A percentile compares a stretch with the other conserved stretches of the same genome.
phyloP scores from a whole-genome alignment of 148 eudicot species.

The Spergularia marina region DNA sequence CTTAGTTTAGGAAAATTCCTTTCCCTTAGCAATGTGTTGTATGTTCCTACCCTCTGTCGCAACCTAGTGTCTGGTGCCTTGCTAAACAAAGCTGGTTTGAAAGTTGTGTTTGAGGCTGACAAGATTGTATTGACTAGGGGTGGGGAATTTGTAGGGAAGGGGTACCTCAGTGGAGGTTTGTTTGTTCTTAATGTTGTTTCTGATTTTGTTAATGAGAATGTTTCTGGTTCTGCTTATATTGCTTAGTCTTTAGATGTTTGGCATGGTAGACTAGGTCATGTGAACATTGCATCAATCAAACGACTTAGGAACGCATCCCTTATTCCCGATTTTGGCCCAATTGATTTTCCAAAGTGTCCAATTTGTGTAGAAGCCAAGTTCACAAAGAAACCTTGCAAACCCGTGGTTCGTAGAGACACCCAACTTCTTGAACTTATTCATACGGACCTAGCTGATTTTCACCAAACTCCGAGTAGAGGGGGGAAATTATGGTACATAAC shows the following conservation, averaged over 20 bases:
- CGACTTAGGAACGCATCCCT: neutral
- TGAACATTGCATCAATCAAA: neutral
- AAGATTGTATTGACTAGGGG: neutral
- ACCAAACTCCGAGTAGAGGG: neutral
- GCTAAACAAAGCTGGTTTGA: neutral
- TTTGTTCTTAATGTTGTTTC: neutral
- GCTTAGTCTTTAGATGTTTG: constrained; percentile 2
- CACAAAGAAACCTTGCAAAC: neutral
- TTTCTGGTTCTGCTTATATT: constrained; percentile 9
- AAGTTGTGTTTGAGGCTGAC: neutral
- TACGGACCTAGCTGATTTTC: neutral
- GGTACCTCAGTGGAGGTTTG: no score
- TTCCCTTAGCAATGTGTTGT: neutral
- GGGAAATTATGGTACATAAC: neutral
- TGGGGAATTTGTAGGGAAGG: no score
- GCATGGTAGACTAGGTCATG: neutral
- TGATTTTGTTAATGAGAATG: neutral
- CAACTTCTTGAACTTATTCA: neutral
- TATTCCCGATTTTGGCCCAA: neutral
- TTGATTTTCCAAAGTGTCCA: neutral
- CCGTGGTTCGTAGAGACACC: neutral
- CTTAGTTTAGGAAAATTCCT: neutral
- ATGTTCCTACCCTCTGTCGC: constrained; percentile 1
- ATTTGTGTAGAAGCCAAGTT: constrained; percentile 3
- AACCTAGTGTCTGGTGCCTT: neutral